Base-by-base conservation (phyloP, 2,329 filamentous ascomycete genomes). In the Whalleya microplaca region DNA sequence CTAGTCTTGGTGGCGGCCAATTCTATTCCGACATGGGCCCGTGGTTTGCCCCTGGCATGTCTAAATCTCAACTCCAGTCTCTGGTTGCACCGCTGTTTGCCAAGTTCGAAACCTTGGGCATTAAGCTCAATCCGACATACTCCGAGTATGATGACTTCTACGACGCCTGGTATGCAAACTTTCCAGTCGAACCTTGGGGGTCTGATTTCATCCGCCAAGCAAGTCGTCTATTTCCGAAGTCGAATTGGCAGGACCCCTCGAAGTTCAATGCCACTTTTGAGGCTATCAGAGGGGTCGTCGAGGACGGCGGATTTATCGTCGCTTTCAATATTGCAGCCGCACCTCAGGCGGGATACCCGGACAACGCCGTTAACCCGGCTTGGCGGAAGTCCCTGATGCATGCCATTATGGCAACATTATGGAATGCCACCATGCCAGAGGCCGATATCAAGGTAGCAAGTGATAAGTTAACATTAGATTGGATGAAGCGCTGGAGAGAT, bases 381-480 rank as follows among this genome's bases (percentile, higher is more conserved):
- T 82, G 79, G 78, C 71, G 80, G n/a, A 71, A 72, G 1, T 72
- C 73, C 7, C 64, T 69, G 29, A 66, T 76, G 67, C 72, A 73
- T 51, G 64, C 63, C 47, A 76, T 76, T 58, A 60, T 65, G 21
- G 65, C 56, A 2, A 51, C 62, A 1, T 10, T 53, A 3, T 72
- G 68, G 68, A 54, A 58, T 8, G 55, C 58, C 2, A 51, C 52
- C 19, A 59, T 59, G 19, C 47, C 65, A 0, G 51, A 63, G 4
- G 53, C 54, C 14, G 51, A 66, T 20, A 67, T 71, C 23, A 53
- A 64, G 23, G 44, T 59, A n/a, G 51, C 64, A 3, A 69, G 71
- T 49, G 52, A 70, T 40, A 69, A 64, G 48, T 47, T 67, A 48
- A 70, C 68, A 10, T 55, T 66, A 45, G 69, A 67, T 44, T 69